Evolutionary conservation across 805 yeast genomes (phyloP).

Genomic region (Lachancea dasiensis): DNA sequence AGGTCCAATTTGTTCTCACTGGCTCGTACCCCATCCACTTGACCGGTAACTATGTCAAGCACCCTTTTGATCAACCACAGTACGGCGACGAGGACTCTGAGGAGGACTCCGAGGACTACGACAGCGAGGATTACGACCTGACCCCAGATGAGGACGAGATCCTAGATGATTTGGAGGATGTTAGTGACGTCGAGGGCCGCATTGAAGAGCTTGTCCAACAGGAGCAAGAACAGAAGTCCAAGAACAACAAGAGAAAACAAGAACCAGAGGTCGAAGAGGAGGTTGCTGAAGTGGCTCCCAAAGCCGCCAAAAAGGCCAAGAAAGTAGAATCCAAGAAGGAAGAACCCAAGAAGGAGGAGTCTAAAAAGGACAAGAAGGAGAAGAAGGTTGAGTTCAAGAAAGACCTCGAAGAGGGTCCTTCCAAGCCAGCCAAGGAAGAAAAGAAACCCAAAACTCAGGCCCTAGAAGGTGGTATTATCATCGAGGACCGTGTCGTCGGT

Average conservation of each 20-base stretch:
- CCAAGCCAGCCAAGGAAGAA: slow-evolving; percentile 37
- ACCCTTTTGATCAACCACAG: slow-evolving; percentile 65
- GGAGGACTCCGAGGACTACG: slow-evolving; percentile 46
- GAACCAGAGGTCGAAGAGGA: slow-evolving; percentile 36
- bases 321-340: slow-evolving; percentile 13
- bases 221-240: slow-evolving; percentile 41
- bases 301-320: slow-evolving; percentile 15
- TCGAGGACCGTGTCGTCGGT: slow-evolving; percentile 90
- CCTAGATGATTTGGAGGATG: slow-evolving; percentile 54
- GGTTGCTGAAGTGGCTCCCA: slow-evolving; percentile 32
- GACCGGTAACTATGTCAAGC: slow-evolving; percentile 93
- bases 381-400: slow-evolving; percentile 85
- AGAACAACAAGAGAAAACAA: slow-evolving; percentile 28
- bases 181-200: slow-evolving; percentile 63
- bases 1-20: slow-evolving; percentile 87
- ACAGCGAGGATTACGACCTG: slow-evolving; percentile 36
- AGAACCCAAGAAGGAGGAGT: slow-evolving; percentile 29
- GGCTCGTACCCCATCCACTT: slow-evolving; percentile 93
- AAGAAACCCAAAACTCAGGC: slow-evolving; percentile 68
- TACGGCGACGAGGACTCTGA: slow-evolving; percentile 40
- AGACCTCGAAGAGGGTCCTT: slow-evolving; percentile 92
- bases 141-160: slow-evolving; percentile 46
- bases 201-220: slow-evolving; percentile 69
- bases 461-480: slow-evolving; percentile 84
- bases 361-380: slow-evolving; percentile 38